These are phyloP conservation scores for Macrophomina tecta DNA, from an alignment of 2,329 filamentous ascomycete genomes.

Conservation along the genomic window DNA sequence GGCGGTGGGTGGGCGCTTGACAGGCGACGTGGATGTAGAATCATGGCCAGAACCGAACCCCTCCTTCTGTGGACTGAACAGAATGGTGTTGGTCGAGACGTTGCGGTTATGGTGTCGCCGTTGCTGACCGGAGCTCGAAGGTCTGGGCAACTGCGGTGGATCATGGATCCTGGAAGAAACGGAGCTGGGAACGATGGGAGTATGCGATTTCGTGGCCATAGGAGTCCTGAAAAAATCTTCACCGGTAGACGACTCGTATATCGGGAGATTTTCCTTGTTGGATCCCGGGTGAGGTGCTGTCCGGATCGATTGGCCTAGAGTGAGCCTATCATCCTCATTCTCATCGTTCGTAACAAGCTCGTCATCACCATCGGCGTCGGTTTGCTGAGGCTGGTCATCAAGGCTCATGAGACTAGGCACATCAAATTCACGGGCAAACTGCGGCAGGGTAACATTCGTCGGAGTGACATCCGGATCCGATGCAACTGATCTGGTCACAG, in stretches of 20 bases:
- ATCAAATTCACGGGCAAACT: conserved; percentile 53
- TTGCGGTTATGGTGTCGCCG: conserved; percentile 65
- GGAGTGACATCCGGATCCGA: conserved; percentile 61
- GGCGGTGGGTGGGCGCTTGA: conserved; percentile 34
- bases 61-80: conserved; percentile 74
- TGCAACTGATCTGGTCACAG: conserved; percentile 58
- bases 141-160: conserved; percentile 41
- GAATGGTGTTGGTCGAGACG: conserved; percentile 79
- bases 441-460: conserved; percentile 43
- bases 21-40: conserved; percentile 45
- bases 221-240: conserved; percentile 53
- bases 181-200: conserved; percentile 36
- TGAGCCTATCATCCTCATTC: conserved; percentile 56
- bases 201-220: conserved; percentile 39
- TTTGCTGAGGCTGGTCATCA: conserved; percentile 63
- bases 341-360: conserved; percentile 85
- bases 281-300: conserved; percentile 26
- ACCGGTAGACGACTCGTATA: conserved; percentile 41
- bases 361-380: conserved; percentile 87
- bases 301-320: conserved; percentile 12
- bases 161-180: conserved; percentile 28
- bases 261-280: conserved; percentile 39
- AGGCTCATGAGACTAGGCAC: conserved; percentile 41
- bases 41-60: conserved; percentile 49
- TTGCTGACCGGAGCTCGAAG: conserved; percentile 25